Base-by-base conservation (phyloP, 2,329 filamentous ascomycete species). In the Colletotrichum sp. region DNA sequence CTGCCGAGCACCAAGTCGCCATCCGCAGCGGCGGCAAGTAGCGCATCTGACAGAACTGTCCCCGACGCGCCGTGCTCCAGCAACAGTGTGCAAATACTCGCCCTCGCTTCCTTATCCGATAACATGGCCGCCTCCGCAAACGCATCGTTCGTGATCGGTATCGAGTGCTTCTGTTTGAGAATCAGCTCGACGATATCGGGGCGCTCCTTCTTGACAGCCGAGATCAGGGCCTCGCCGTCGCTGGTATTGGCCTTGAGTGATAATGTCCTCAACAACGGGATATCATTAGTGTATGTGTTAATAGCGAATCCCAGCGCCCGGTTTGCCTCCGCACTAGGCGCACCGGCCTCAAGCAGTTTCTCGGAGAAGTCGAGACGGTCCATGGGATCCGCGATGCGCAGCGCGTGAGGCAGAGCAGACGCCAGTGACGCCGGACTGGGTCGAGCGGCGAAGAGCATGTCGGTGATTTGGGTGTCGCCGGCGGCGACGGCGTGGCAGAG, bases 291-390 rank as follows among this genome's bases (percentile, higher is more conserved):
- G 70, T 88, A 87, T 1, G 84, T 83, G 9, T 81, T 82, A 24
- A 92, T 87, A 7, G 89, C 86, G 76, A 90, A 89, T 0, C 87
- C 84, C 32, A 92, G 80, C 1, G 90, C 90, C 28, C 87, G 82
- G 66, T 90, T 91, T 1, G 87, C 85, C 76, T 91, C 89, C 1
- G 78, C 80, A 0, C 85, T 81, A 0, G 87, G 85, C 3, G 88
- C 88, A 2, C 90, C 89, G 1, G 87, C 85, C 13, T 88, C 83
- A 2, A 91, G 80, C 3, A 92, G 83, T 77, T 84, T 86, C 76
- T 88, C 87, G 0, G 89, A 87, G 67, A 91, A 88, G 0, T 85
- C 83, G 2, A 90, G 80, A 1, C 90, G 88, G 77, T 89, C 87
- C 86, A 88, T 89, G 0, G 85, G 82, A 74, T 91, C 89, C 1